A percentile compares a stretch with the other conserved stretches of the same genome.
phyloP scores from a whole-genome alignment of 139 green algal genomes.

The Spirogloea muscicola region DNA sequence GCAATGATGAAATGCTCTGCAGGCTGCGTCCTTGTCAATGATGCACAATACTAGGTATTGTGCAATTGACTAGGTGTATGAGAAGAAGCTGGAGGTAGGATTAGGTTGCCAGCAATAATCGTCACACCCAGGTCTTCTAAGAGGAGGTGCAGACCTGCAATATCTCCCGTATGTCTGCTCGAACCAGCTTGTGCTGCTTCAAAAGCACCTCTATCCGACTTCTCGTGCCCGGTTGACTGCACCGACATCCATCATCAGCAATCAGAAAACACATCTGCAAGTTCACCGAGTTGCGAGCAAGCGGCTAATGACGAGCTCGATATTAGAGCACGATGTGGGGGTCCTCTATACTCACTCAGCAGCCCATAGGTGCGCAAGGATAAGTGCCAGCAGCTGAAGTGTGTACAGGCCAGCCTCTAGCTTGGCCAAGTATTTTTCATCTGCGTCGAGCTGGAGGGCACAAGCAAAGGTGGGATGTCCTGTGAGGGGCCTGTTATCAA shows the following conservation, averaged over 20 bases:
- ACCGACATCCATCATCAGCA: not conserved
- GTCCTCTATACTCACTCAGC: constrained; percentile 17
- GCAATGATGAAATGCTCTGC: no score
- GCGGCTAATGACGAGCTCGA: not conserved
- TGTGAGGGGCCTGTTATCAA: no score
- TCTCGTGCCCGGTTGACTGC: constrained; percentile 23
- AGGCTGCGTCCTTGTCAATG: no score
- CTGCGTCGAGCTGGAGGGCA: constrained; percentile 17
- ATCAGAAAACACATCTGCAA: not conserved
- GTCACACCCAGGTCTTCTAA: not conserved
- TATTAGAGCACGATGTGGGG: not conserved
- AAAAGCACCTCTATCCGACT: constrained; percentile 31
- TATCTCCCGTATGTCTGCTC: constrained; percentile 10
- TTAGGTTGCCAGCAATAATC: not conserved
- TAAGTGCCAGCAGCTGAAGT: constrained; percentile 36
- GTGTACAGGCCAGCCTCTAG: constrained; percentile 40
- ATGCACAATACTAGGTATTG: not conserved
- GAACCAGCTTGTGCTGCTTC: constrained; percentile 22
- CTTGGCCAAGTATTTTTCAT: constrained; percentile 39
- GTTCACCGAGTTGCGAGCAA: not conserved
- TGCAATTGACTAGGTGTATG: not conserved
- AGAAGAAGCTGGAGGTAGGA: not conserved
- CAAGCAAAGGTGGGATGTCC: not conserved
- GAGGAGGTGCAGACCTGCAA: constrained; percentile 9
- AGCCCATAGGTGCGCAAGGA: constrained; percentile 34